phyloP scores from a whole-genome alignment of 805 yeast genomes.

The Candida chilensis region DNA sequence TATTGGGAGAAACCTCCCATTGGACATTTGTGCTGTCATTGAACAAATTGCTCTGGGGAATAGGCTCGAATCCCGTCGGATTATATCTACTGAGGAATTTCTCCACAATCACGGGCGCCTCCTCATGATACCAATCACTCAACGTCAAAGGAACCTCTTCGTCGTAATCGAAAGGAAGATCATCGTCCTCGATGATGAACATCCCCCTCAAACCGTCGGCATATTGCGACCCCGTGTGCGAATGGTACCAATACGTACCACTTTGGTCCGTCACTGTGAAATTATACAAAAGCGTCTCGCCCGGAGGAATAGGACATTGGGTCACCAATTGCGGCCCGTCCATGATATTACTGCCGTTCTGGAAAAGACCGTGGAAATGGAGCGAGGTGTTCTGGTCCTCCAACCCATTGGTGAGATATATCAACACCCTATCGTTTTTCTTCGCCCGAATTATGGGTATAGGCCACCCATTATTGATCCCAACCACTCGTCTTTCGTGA shows the following conservation, averaged over 20 bases:
- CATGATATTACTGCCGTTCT: conserved; percentile 26
- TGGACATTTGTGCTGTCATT: conserved; percentile 56
- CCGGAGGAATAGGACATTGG: conserved; percentile 36
- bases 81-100: conserved; percentile 55
- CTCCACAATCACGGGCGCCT: conserved; percentile 32
- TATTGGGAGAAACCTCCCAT: conserved; percentile 45
- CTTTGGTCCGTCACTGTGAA: conserved; percentile 24
- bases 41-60: conserved; percentile 57
- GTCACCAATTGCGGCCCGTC: conserved; percentile 38
- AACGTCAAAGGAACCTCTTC: conserved; percentile 50
- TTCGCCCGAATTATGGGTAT: conserved; percentile 27
- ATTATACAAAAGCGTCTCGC: conserved; percentile 24
- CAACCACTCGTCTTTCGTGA: conserved; percentile 40
- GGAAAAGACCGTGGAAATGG: conserved; percentile 38
- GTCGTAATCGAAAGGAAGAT: conserved; percentile 50
- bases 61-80: conserved; percentile 83
- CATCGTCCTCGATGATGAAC: conserved; percentile 51
- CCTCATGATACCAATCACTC: conserved; percentile 56
- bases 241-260: conserved; percentile 62
- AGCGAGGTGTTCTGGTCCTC: conserved; percentile 25
- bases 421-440: conserved; percentile 27
- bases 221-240: conserved; percentile 70
- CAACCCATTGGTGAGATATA: conserved; percentile 22
- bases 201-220: conserved; percentile 72
- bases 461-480: conserved; percentile 45